These are phyloP conservation scores for Ceratocystis smalleyi DNA, from an alignment of 2,329 filamentous ascomycete species.

Conservation along the genomic window DNA sequence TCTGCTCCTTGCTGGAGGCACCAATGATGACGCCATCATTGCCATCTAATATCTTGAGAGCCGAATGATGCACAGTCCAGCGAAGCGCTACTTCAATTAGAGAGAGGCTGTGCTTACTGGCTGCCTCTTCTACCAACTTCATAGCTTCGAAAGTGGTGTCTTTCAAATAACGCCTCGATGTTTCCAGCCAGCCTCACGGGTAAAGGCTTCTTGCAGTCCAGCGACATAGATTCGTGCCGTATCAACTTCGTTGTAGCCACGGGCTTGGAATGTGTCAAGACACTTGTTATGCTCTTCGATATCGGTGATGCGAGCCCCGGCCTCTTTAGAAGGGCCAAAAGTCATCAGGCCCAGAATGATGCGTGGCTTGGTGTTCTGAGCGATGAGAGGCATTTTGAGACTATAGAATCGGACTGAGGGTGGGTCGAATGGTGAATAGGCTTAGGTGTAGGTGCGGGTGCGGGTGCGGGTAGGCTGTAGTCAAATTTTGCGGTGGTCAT, in stretches of 20 bases:
- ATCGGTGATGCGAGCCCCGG: slow-evolving; percentile 57
- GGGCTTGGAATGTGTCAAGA: slow-evolving; percentile 60
- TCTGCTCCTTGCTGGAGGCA: slow-evolving; percentile 40
- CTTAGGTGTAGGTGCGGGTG: not conserved
- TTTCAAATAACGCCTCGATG: slow-evolving; percentile 57
- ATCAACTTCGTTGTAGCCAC: slow-evolving; percentile 72
- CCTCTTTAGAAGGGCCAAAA: slow-evolving; percentile 48
- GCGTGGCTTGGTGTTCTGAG: slow-evolving; percentile 38
- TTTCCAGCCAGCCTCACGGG: slow-evolving; percentile 59
- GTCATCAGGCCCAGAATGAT: slow-evolving; percentile 80
- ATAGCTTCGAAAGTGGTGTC: slow-evolving; percentile 49
- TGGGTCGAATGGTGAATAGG: not conserved
- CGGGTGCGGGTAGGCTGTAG: no score
- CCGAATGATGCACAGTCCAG: slow-evolving; percentile 58
- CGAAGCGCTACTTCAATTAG: slow-evolving; percentile 59
- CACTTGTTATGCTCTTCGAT: slow-evolving; percentile 50
- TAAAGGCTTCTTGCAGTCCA: slow-evolving; percentile 64
- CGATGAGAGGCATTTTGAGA: slow-evolving; percentile 33
- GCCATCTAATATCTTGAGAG: slow-evolving; percentile 35
- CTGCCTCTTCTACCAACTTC: slow-evolving; percentile 49
- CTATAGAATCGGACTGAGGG: not conserved
- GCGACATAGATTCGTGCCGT: slow-evolving; percentile 63
- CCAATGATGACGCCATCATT: slow-evolving; percentile 47
- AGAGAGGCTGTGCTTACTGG: slow-evolving; percentile 50
- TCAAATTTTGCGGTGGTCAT: no score